A percentile compares a stretch with the other conserved stretches of the same genome.
Evolutionary conservation across 164 flowering plant species (phyloP).

Genomic region (Amborella trichopoda): DNA sequence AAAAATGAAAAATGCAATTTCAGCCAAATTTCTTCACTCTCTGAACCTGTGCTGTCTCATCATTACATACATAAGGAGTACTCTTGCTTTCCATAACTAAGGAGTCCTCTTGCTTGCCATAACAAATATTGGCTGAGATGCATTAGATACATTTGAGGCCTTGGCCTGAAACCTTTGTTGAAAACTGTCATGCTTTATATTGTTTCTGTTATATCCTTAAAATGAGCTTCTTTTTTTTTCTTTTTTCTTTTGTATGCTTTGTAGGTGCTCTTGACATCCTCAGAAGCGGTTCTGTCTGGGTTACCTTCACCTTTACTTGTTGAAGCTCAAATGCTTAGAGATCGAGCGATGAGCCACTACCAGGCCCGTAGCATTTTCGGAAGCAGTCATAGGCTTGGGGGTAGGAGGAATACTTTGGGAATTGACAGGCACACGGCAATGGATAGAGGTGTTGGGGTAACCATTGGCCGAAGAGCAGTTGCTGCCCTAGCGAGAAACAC

Average conservation of each 20-base stretch:
- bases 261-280: slow-evolving; percentile 90
- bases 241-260: slow-evolving; percentile 3
- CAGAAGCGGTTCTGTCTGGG: slow-evolving; percentile 83
- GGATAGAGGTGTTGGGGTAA: slow-evolving; percentile 85
- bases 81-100: too few relatives aligned
- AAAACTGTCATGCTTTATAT: too few relatives aligned
- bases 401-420: slow-evolving; percentile 54
- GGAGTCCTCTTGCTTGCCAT: too few relatives aligned
- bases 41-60: too few relatives aligned
- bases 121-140: too few relatives aligned
- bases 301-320: slow-evolving; percentile 85
- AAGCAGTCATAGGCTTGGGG: slow-evolving; percentile 47
- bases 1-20: too few relatives aligned
- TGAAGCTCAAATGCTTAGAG: slow-evolving; percentile 95
- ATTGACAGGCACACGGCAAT: slow-evolving; percentile 68
- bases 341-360: slow-evolving; percentile 90
- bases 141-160: too few relatives aligned
- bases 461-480: slow-evolving; percentile 51
- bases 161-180: too few relatives aligned
- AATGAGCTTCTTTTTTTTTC: too few relatives aligned
- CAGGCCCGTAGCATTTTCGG: slow-evolving; percentile 87
- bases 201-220: too few relatives aligned
- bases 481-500: slow-evolving; percentile 44
- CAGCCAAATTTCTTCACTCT: too few relatives aligned
- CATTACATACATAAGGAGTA: too few relatives aligned